phyloP scores from a whole-genome alignment of 1,284 basidiomycete genomes.

The Leccinum variabile region DNA sequence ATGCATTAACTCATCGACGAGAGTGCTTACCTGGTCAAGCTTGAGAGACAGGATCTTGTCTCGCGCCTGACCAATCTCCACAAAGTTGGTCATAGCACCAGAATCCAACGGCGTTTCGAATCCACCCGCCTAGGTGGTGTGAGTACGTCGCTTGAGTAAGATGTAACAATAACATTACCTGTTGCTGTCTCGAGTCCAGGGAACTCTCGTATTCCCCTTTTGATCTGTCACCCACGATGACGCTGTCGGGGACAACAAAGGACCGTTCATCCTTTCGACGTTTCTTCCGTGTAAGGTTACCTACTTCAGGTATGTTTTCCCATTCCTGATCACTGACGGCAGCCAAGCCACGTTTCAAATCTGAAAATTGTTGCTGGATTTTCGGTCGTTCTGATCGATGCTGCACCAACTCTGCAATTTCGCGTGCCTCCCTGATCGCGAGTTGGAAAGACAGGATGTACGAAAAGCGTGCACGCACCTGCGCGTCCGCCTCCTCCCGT shows the following conservation, averaged over 20 bases:
- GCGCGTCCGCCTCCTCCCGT: slow-evolving; percentile 75
- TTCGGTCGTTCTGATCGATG: slow-evolving; percentile 82
- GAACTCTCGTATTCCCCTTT: slow-evolving; percentile 76
- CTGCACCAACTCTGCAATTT: slow-evolving; percentile 70
- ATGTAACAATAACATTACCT: slow-evolving; percentile 38
- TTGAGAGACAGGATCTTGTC: slow-evolving; percentile 94
- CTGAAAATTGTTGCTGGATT: slow-evolving; percentile 92
- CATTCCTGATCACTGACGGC: slow-evolving; percentile 90
- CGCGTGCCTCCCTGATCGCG: slow-evolving; percentile 65
- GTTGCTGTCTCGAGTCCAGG: slow-evolving; percentile 70
- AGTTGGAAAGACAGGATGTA: slow-evolving; percentile 40
- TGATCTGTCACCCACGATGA: slow-evolving; percentile 81
- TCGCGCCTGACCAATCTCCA: slow-evolving; percentile 97
- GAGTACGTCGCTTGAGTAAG: neutral
- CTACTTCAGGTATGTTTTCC: slow-evolving; percentile 94
- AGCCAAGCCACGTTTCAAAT: slow-evolving; percentile 88
- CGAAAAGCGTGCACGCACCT: slow-evolving; percentile 60
- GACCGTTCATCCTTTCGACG: slow-evolving; percentile 82
- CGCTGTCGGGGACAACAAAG: slow-evolving; percentile 91
- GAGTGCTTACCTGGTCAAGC: slow-evolving; percentile 74
- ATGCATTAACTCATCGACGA: neutral
- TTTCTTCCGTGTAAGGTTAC: slow-evolving; percentile 92
- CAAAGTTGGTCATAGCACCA: slow-evolving; percentile 87
- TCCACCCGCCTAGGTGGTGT: slow-evolving; percentile 49
- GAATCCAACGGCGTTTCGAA: slow-evolving; percentile 77